These are phyloP conservation scores for Chloromonas sp. DNA, from an alignment of 163 green algal genomes.

Conservation along the genomic window DNA sequence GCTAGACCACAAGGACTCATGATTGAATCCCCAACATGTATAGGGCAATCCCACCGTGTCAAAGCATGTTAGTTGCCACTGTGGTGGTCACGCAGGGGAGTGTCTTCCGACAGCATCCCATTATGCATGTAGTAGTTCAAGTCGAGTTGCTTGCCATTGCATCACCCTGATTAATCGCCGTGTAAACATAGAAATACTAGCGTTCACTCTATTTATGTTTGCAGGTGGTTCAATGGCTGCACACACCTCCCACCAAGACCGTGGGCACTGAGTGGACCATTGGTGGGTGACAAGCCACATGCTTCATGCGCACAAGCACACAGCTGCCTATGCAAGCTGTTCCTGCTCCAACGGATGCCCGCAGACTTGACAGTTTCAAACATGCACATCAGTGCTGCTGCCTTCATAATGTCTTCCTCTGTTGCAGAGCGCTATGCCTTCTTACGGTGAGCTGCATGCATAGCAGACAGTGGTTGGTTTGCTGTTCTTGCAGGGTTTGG, in stretches of 20 bases:
- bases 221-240: not conserved
- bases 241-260: not conserved
- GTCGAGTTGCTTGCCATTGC: not conserved
- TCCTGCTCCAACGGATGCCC: not conserved
- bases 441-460: too few relatives aligned
- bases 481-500: not conserved
- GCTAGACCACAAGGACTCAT: too few relatives aligned
- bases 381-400: not conserved
- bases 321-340: not conserved
- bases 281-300: not conserved
- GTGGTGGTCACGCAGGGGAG: too few relatives aligned
- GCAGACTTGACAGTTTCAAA: not conserved
- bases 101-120: too few relatives aligned
- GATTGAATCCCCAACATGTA: too few relatives aligned
- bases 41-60: too few relatives aligned
- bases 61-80: too few relatives aligned
- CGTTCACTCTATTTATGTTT: not conserved
- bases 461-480: too few relatives aligned
- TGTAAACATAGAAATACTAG: not conserved
- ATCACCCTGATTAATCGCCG: not conserved
- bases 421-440: not conserved
- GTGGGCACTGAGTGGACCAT: slow-evolving; percentile 12
- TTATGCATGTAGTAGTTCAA: too few relatives aligned
- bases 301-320: not conserved
- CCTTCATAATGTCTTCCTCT: not conserved